Percentiles rank a stretch among this genome's conserved stretches.
These are phyloP conservation scores for Cryptosporidium sp. DNA, from an alignment of 169 alveolate genomes.

Conservation along the genomic window DNA sequence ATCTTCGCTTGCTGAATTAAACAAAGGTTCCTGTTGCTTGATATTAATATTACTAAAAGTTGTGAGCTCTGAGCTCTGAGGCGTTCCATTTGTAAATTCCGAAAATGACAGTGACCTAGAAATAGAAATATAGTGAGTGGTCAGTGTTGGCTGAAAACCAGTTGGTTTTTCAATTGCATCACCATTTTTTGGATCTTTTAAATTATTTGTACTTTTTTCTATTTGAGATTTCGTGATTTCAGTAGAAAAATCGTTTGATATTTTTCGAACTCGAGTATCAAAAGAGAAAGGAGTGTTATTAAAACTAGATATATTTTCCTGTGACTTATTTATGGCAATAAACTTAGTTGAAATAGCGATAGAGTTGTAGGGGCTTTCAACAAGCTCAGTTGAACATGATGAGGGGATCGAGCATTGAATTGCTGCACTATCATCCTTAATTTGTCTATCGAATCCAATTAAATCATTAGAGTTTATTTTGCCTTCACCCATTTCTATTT, in stretches of 20 bases:
- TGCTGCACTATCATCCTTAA: background rate
- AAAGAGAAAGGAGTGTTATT: conserved; percentile 10
- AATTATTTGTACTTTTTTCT: background rate
- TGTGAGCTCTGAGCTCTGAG: background rate
- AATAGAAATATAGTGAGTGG: conserved; percentile 27
- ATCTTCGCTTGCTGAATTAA: background rate
- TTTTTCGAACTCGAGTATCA: conserved; percentile 15
- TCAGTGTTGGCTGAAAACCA: background rate
- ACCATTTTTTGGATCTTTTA: background rate
- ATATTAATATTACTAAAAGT: background rate
- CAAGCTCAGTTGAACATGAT: conserved; percentile 42
- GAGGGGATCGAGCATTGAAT: conserved; percentile 37
- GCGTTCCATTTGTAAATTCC: conserved; percentile 1
- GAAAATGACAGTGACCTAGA: conserved; percentile 48
- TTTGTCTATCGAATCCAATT: background rate
- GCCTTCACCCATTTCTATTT: conserved; percentile 21
- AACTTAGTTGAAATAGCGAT: conserved; percentile 12
- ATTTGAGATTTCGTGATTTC: background rate
- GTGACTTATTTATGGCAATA: background rate
- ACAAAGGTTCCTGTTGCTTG: background rate
- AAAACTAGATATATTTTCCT: background rate
- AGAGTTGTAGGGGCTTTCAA: conserved; percentile 39
- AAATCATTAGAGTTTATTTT: background rate
- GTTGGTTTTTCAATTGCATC: background rate
- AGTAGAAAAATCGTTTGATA: background rate